phyloP scores from a whole-genome alignment of 1,139 yeast genomes.

The Saccharomyces uvarum region DNA sequence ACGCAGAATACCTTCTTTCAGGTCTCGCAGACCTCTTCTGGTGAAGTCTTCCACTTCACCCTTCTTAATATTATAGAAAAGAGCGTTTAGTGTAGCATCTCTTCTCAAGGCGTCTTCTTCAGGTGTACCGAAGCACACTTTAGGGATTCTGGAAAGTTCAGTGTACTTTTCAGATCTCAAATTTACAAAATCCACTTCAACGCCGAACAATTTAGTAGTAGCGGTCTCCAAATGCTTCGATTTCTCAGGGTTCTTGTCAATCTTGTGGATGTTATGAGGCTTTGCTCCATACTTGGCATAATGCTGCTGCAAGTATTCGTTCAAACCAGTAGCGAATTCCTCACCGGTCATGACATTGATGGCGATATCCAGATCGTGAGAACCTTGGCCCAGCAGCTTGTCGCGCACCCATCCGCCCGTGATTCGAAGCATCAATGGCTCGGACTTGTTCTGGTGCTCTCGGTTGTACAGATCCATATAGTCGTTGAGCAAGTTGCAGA shows the following conservation, averaged over 20 bases:
- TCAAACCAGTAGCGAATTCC: slow-evolving; percentile 65
- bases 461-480: slow-evolving; percentile 21
- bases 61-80: slow-evolving; percentile 72
- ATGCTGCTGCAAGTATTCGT: slow-evolving; percentile 41
- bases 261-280: slow-evolving; percentile 57
- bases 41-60: slow-evolving; percentile 78
- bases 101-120: slow-evolving; percentile 85
- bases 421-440: slow-evolving; percentile 54
- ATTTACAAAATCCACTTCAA: slow-evolving; percentile 89
- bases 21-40: slow-evolving; percentile 61
- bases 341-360: slow-evolving; percentile 79
- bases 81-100: slow-evolving; percentile 89
- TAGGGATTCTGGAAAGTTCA: slow-evolving; percentile 73
- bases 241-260: slow-evolving; percentile 87
- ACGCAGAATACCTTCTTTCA: slow-evolving; percentile 60
- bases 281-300: slow-evolving; percentile 38
- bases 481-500: slow-evolving; percentile 27
- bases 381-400: slow-evolving; percentile 67
- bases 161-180: slow-evolving; percentile 81
- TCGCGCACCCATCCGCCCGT: slow-evolving; percentile 99
- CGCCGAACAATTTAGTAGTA: slow-evolving; percentile 72
- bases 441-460: slow-evolving; percentile 7
- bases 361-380: slow-evolving; percentile 89
- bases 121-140: slow-evolving; percentile 73
- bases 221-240: slow-evolving; percentile 95